These are phyloP conservation scores for Aphanocladium album DNA, from an alignment of 2,329 filamentous ascomycete species.

Conservation along the genomic window DNA sequence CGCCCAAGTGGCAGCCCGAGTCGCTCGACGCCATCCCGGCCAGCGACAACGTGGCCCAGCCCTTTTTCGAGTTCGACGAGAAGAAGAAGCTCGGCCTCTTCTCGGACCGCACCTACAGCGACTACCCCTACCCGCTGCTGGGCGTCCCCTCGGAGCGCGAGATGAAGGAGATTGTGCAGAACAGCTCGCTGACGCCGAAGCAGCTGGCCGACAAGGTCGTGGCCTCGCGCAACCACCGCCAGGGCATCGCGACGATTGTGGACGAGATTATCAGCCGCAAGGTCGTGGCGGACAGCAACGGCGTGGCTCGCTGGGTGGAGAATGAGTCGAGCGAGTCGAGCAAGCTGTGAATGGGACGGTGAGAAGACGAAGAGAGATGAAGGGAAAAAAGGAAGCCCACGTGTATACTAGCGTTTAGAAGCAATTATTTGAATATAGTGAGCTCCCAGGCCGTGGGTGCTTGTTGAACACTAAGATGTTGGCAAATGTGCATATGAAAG, in stretches of 20 bases:
- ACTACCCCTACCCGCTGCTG: slow-evolving; percentile 68
- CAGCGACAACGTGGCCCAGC: slow-evolving; percentile 49
- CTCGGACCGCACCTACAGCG: slow-evolving; percentile 55
- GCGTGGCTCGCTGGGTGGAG: slow-evolving; percentile 35
- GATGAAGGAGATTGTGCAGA: slow-evolving; percentile 41
- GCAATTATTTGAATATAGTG: background rate
- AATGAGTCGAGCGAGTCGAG: slow-evolving; percentile 27
- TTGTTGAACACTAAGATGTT: too few relatives aligned
- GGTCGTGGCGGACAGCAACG: slow-evolving; percentile 43
- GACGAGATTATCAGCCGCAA: slow-evolving; percentile 63
- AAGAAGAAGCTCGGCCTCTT: slow-evolving; percentile 54
- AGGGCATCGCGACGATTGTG: slow-evolving; percentile 65
- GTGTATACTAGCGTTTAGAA: slow-evolving; percentile 14
- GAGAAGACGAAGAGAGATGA: background rate
- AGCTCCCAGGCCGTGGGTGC: background rate
- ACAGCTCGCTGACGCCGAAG: slow-evolving; percentile 37
- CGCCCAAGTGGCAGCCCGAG: slow-evolving; percentile 71
- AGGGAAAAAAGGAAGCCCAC: background rate
- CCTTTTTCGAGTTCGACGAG: slow-evolving; percentile 61
- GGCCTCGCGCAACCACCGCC: slow-evolving; percentile 54
- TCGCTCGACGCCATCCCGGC: slow-evolving; percentile 62
- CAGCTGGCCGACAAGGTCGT: slow-evolving; percentile 62
- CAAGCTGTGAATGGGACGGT: slow-evolving; percentile 24
- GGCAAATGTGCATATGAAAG: too few relatives aligned
- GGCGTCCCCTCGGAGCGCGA: slow-evolving; percentile 70